Evolutionary conservation across 495 filamentous ascomycete genomes (phyloP), one percentile per base, ranked within the genome.

Genomic region (Aspergillus diversus): DNA sequence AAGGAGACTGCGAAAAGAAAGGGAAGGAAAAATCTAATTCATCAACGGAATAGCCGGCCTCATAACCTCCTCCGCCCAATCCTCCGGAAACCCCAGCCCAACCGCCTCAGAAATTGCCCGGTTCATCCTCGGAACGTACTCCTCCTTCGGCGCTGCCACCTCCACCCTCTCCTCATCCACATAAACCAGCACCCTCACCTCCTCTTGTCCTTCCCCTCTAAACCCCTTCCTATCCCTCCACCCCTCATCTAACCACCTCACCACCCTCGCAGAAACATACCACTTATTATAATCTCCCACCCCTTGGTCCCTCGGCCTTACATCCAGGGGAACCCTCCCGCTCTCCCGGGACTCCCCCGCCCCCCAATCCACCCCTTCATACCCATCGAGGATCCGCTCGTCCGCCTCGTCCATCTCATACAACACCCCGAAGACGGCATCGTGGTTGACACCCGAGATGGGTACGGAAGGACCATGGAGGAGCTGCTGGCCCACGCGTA

Each of bases 41-140:
- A 27, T 27, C 21, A 55, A 43, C 16, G 76, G 84, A 67, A 91
- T 86, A 68, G 78, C 88, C 59, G 66, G 71, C 69, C 89, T 79
- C 63, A 91, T 72, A 35, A 86, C 82, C 63, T 74, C 74, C 27
- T 84, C 74, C 54, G 89, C 78, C 76, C 87, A 92, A 33, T 64
- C 60, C 61, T 65, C 56, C 31, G 87, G 83, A 63, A 92, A 74
- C 12, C 87, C 88, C 64, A 82, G 68, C 31, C 61, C 67, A 57
- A 84, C 61, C 5, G 85, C 87, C 77, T 92, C 89, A 57, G 69
- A 63, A 66, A 91, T 82, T 6, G 86, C 89, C 59, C 74, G 77
- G 69, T 92, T 91, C 81, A 92, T 91, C 52, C 89, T 71, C 21
- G 77, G 70, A 39, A 91, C 76, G 71, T 91, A 92, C 75, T 91